phyloP scores from a whole-genome alignment of 2,329 filamentous ascomycete species.

The Bipolaris gigantea region DNA sequence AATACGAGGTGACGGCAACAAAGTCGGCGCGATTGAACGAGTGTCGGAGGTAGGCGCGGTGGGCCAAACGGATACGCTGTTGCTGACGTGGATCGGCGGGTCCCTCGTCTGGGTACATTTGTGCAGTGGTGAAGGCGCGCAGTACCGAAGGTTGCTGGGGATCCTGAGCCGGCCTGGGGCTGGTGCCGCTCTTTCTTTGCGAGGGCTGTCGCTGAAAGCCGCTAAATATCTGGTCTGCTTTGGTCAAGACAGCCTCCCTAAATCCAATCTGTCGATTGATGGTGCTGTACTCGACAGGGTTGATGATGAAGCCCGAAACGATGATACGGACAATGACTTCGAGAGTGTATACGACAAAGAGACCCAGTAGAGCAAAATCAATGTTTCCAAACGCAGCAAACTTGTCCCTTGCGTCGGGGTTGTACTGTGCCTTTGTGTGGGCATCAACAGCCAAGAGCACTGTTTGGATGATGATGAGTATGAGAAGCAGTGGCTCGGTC shows the following conservation, averaged over 20 bases:
- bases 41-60: constrained; percentile 89
- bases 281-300: constrained; percentile 88
- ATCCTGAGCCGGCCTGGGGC: constrained; percentile 34
- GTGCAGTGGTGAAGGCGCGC: constrained; percentile 74
- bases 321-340: constrained; percentile 83
- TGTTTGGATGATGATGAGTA: constrained; percentile 86
- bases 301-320: constrained; percentile 90
- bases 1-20: constrained; percentile 90
- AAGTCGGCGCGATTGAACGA: constrained; percentile 97
- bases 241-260: constrained; percentile 71
- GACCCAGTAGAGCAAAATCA: constrained; percentile 77
- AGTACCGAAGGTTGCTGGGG: constrained; percentile 66
- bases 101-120: constrained; percentile 57
- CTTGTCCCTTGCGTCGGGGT: constrained; percentile 54
- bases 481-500: constrained; percentile 81
- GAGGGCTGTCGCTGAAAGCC: constrained; percentile 76
- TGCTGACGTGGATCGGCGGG: constrained; percentile 70
- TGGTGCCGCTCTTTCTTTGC: constrained; percentile 54
- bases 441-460: constrained; percentile 86
- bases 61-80: constrained; percentile 81
- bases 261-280: constrained; percentile 78
- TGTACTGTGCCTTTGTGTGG: constrained; percentile 67
- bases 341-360: constrained; percentile 88
- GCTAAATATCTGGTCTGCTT: constrained; percentile 73
- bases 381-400: constrained; percentile 68